A percentile compares a stretch with the other conserved stretches of the same genome.
phyloP scores from a whole-genome alignment of 768 basidiomycete genomes.

The Tremella mesenterica region DNA sequence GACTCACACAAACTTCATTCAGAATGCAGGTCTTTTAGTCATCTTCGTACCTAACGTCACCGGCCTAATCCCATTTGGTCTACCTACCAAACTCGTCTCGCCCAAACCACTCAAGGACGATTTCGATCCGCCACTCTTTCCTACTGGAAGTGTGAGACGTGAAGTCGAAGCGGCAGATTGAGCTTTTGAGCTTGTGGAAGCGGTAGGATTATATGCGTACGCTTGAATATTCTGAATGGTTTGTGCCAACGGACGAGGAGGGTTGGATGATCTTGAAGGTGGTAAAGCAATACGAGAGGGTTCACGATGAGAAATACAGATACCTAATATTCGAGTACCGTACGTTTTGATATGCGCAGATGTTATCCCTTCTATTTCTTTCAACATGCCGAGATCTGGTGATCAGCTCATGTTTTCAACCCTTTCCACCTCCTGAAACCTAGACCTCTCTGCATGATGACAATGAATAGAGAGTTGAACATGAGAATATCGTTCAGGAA shows the following conservation, averaged over 20 bases:
- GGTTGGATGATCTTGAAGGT: not conserved
- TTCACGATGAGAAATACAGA: not conserved
- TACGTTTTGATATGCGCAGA: conserved; percentile 27
- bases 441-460: not conserved
- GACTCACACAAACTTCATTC: not conserved
- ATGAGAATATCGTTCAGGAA: too few species aligned
- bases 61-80: not conserved
- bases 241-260: not conserved
- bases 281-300: not conserved
- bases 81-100: not conserved
- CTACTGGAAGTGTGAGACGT: not conserved
- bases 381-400: conserved; percentile 13
- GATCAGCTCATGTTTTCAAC: not conserved
- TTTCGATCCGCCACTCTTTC: not conserved
- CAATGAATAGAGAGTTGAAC: too few species aligned
- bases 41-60: not conserved
- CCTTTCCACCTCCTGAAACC: not conserved
- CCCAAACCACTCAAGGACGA: too few species aligned
- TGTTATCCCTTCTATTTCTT: conserved; percentile 29
- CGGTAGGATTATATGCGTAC: not conserved
- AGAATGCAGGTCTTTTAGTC: not conserved
- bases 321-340: conserved; percentile 8
- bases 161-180: too few species aligned
- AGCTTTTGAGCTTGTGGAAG: too few species aligned
- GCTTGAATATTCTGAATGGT: not conserved